Conservation (phyloP, 2,329 filamentous ascomycete species). For the Epichloe gansuensis region DNA sequence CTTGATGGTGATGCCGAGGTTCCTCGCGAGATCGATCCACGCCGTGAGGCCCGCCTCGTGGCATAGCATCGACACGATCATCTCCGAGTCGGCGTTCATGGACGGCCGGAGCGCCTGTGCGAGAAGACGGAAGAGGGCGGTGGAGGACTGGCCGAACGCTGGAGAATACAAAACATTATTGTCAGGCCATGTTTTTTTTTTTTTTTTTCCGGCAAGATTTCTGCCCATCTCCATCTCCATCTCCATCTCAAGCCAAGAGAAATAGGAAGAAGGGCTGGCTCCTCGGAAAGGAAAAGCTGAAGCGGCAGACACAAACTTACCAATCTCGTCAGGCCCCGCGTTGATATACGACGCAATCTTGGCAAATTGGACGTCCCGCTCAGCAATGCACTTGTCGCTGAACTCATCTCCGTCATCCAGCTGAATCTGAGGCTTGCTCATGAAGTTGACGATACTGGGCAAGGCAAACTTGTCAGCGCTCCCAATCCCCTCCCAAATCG, state of each 20-base stretch:
- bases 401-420: no score
- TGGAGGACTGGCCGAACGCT: constrained; percentile 62
- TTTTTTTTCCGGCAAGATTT: neutral
- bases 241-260: neutral
- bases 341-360: neutral
- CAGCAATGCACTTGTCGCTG: no score
- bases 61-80: constrained; percentile 60
- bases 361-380: neutral
- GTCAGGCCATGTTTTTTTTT: neutral
- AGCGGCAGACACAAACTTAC: neutral
- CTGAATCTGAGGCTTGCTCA: no score
- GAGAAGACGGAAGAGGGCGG: constrained; percentile 64
- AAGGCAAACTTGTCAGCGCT: no score
- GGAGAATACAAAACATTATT: neutral
- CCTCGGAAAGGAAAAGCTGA: no score
- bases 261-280: no score
- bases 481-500: no score
- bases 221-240: no score
- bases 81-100: constrained; percentile 31
- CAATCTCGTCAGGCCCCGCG: neutral
- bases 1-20: constrained; percentile 48
- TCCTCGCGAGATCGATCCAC: constrained; percentile 57
- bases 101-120: constrained; percentile 39
- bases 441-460: no score
- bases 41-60: constrained; percentile 69